Base-by-base conservation (phyloP, 805 yeast genomes). In the Candida xyloterini region DNA sequence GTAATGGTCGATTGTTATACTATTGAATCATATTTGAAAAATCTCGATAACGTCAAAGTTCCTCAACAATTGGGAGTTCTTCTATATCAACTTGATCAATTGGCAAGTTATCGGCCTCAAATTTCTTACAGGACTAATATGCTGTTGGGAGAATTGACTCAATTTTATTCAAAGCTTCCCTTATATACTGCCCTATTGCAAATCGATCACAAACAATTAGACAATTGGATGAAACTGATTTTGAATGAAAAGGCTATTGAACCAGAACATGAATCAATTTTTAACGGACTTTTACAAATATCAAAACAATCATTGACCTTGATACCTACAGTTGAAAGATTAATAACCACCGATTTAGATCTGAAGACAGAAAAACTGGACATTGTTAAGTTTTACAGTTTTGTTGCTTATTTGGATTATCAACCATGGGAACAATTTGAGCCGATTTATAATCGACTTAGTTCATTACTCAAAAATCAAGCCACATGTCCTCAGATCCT, bases 21-120 rank as follows among this genome's bases (percentile, higher is more conserved):
- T 6, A n/a, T 46, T 3, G 22, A 32, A 9, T 24, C 42, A 7
- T 53, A 35, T 23, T 25, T 50, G 10, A 15, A 23, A 13, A 35
- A 46, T 7, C 9, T 54, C 11, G 48, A 47, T 4, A 15, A 15
- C 7, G 31, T 32, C 23, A 27, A 31, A 15, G 14, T 43, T 2
- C 51, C 55, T 1, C 32, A n/a, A 1, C 55, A 54, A 27, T 20
- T 52, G 10, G 55, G 55, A 4, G 30, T 50, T 0, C 29, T 52
- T 11, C 15, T 54, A 3, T 41, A 32, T 15, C 47, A 45, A 15
- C 32, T 50, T 2, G 37, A 43, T 27, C 47, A 49, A 3, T 10
- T 40, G 9, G 29, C 44, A 1, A 21, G 15, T 9, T 13, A 18
- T 10, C 23, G 27, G 14, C 10, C 10, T n/a, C 18, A 30, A 15